phyloP scores from a whole-genome alignment of 1,284 basidiomycete species.

The Irpex lacteus region DNA sequence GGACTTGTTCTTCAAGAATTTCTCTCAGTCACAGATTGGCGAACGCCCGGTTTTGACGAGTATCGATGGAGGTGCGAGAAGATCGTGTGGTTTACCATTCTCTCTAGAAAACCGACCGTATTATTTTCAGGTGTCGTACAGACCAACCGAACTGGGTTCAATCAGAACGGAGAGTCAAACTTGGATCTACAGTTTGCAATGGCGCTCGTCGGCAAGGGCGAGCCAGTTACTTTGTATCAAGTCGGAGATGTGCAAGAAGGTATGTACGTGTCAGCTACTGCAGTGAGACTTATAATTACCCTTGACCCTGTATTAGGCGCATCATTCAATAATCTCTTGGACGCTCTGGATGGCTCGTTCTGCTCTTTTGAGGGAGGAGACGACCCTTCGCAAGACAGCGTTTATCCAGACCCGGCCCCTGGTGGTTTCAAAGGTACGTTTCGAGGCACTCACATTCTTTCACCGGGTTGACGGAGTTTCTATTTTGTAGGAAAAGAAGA shows the following conservation, averaged over 20 bases:
- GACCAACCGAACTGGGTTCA: constrained; percentile 32
- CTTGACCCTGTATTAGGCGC: constrained; percentile 30
- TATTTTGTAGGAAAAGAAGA: constrained; percentile 18
- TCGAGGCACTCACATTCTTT: constrained; percentile 2
- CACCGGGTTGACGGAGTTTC: not conserved
- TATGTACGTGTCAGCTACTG: constrained; percentile 16
- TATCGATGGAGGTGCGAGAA: constrained; percentile 45
- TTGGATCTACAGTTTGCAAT: constrained; percentile 55
- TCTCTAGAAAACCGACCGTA: too few species aligned
- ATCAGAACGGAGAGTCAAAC: constrained; percentile 51
- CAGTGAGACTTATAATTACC: not conserved
- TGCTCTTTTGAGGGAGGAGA: constrained; percentile 65
- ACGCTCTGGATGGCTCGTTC: constrained; percentile 48
- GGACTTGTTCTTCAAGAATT: constrained; percentile 43
- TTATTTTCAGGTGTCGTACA: constrained; percentile 28
- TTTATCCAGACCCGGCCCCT: constrained; percentile 48
- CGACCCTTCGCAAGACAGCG: constrained; percentile 45
- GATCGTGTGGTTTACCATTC: too few species aligned
- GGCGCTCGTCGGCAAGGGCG: constrained; percentile 38
- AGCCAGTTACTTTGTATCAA: constrained; percentile 45
- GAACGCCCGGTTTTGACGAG: constrained; percentile 39
- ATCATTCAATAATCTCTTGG: constrained; percentile 45
- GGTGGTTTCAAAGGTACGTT: constrained; percentile 40
- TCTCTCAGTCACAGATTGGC: constrained; percentile 34
- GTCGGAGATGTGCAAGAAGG: constrained; percentile 43